These are phyloP conservation scores for Cytidiella melzeri DNA, from an alignment of 768 basidiomycete genomes.

Conservation along the genomic window DNA sequence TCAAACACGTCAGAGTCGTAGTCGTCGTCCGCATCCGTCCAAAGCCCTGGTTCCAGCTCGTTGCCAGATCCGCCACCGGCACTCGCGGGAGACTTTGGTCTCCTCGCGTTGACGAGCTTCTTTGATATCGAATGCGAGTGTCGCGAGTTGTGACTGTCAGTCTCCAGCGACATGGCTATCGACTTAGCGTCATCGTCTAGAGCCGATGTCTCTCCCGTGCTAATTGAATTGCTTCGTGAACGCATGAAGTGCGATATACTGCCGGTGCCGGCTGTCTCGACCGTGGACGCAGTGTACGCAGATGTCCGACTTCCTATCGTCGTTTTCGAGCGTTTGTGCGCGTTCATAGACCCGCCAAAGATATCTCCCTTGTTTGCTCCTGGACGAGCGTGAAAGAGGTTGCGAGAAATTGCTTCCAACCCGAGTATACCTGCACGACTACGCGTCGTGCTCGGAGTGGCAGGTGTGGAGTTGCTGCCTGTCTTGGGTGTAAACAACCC, in stretches of 20 bases:
- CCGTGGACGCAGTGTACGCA: slow-evolving; percentile 62
- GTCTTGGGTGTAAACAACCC: slow-evolving; percentile 87
- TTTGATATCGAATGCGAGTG: slow-evolving; percentile 31
- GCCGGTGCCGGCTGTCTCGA: slow-evolving; percentile 46
- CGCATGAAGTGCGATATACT: slow-evolving; percentile 68
- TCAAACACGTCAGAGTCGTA: slow-evolving; percentile 42
- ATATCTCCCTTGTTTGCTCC: slow-evolving; percentile 69
- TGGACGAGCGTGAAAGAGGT: slow-evolving; percentile 70
- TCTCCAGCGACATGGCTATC: slow-evolving; percentile 6
- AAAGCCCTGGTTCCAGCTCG: slow-evolving; percentile 28
- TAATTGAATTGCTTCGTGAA: slow-evolving; percentile 56
- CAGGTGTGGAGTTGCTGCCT: slow-evolving; percentile 68
- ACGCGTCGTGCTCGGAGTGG: slow-evolving; percentile 79
- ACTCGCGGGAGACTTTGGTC: slow-evolving; percentile 31
- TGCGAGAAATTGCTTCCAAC: slow-evolving; percentile 84
- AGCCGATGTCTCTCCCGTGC: slow-evolving; percentile 55
- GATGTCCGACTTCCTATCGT: slow-evolving; percentile 63
- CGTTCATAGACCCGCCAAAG: slow-evolving; percentile 66
- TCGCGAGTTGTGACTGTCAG: slow-evolving; percentile 31
- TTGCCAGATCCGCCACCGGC: slow-evolving; percentile 27
- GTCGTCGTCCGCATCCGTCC: slow-evolving; percentile 36
- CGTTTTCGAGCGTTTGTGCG: slow-evolving; percentile 65
- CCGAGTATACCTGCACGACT: slow-evolving; percentile 78
- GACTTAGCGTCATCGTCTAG: slow-evolving; percentile 53
- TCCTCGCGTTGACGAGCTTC: slow-evolving; percentile 39